Evolutionary conservation across 2,329 filamentous ascomycete genomes (phyloP).

Genomic region (Epichloe typhina): DNA sequence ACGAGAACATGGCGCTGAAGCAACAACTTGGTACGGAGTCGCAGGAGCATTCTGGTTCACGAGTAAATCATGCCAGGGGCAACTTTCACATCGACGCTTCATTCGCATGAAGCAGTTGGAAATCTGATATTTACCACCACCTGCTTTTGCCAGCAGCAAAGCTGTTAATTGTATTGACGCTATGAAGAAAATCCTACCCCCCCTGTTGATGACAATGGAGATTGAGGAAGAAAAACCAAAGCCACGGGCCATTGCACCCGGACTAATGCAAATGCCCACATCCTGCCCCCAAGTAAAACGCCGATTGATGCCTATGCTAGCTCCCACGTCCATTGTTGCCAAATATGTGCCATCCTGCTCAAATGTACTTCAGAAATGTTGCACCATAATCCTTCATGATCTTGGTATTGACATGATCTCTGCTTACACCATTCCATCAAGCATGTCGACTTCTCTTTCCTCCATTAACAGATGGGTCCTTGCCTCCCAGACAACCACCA

Average conservation of each 20-base stretch:
- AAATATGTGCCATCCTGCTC: slow-evolving; percentile 14
- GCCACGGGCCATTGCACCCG: slow-evolving; percentile 1
- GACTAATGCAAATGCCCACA: slow-evolving; percentile 14
- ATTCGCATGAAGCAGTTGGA: not conserved
- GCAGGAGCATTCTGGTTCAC: slow-evolving; percentile 6
- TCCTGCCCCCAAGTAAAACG: slow-evolving; percentile 18
- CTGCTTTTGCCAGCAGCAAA: not conserved
- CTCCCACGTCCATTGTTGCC: slow-evolving; percentile 22
- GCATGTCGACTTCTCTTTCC: slow-evolving; percentile 39
- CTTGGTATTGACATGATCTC: slow-evolving; percentile 5
- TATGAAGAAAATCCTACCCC: not conserved
- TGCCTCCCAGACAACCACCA: slow-evolving; percentile 51
- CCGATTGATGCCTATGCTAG: slow-evolving; percentile 23
- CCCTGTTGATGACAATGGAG: not conserved
- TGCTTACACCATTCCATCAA: slow-evolving; percentile 11
- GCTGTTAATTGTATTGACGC: not conserved
- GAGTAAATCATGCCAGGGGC: slow-evolving; percentile 3
- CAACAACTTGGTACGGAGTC: slow-evolving; percentile 10
- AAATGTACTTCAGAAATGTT: slow-evolving; percentile 7
- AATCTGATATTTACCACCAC: not conserved
- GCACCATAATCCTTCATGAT: slow-evolving; percentile 4
- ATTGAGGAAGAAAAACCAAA: not conserved
- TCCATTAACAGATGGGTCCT: slow-evolving; percentile 40
- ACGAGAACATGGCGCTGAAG: slow-evolving; percentile 25
- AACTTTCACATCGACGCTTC: not conserved